Percentiles rank a stretch among this genome's conserved stretches.
Evolutionary conservation across 306 rosid genomes (phyloP).

Genomic region (Citrullus colocynthis): DNA sequence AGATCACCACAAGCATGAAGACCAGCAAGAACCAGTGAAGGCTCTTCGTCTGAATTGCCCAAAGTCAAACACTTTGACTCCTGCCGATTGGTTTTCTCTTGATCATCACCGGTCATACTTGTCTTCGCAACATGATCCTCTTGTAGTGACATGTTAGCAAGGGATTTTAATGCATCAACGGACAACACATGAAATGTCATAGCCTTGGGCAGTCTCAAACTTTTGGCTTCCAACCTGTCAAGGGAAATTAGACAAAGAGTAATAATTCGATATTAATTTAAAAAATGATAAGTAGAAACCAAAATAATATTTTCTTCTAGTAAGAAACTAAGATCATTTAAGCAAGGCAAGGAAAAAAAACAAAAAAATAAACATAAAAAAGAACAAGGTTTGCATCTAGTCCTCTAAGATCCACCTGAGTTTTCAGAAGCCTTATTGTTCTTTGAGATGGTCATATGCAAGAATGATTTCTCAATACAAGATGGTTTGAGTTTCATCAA

Average conservation of each 20-base stretch:
- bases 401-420: background rate
- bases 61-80: slow-evolving; percentile 8
- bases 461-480: background rate
- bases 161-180: slow-evolving; percentile 47
- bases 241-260: slow-evolving; percentile 7
- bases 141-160: slow-evolving; percentile 33
- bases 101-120: slow-evolving; percentile 14
- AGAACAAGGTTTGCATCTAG: background rate
- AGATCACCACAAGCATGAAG: slow-evolving; percentile 99
- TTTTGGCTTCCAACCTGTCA: slow-evolving; percentile 47
- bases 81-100: slow-evolving; percentile 11
- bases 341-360: background rate
- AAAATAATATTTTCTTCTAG: background rate
- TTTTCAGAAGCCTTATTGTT: background rate
- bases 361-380: background rate
- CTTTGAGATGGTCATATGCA: background rate
- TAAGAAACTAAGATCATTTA: background rate
- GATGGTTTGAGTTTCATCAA: background rate
- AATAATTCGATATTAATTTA: background rate
- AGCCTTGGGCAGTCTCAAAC: slow-evolving; percentile 61
- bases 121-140: slow-evolving; percentile 22
- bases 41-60: slow-evolving; percentile 16
- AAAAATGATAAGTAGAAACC: background rate
- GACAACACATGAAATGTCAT: slow-evolving; percentile 65
- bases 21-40: slow-evolving; percentile 70